These are phyloP conservation scores for Quercus agrifolia DNA, from an alignment of 306 rosid genomes.

Conservation along the genomic window DNA sequence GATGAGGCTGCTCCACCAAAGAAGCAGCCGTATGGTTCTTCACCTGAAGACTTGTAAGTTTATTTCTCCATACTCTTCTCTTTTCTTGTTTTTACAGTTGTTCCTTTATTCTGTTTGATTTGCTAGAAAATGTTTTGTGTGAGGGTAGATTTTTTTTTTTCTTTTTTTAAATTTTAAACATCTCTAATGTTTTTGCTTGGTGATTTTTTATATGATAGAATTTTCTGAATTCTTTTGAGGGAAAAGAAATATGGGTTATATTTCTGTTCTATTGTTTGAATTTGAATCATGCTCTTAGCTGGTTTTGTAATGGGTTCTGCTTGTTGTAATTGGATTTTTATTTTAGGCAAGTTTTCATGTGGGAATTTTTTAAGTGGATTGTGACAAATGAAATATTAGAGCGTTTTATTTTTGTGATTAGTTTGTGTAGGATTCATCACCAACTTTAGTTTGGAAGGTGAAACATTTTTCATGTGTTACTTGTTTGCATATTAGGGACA, in stretches of 20 bases:
- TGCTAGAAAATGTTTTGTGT: neutral
- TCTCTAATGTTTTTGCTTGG: constrained; percentile 1
- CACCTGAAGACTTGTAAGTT: too few relatives aligned
- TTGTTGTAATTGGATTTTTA: neutral
- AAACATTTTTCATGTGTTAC: too few relatives aligned
- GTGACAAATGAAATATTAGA: neutral
- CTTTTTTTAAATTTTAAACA: neutral
- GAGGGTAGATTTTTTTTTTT: constrained; percentile 3
- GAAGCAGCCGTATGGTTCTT: too few relatives aligned
- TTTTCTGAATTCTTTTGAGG: constrained; percentile 4
- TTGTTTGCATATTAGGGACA: too few relatives aligned
- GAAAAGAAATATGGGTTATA: neutral
- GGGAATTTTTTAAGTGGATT: neutral
- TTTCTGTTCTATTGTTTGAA: neutral
- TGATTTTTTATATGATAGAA: neutral
- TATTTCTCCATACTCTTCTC: too few relatives aligned
- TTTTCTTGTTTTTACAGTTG: too few relatives aligned
- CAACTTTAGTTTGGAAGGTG: too few relatives aligned
- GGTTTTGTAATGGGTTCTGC: neutral
- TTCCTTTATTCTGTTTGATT: too few relatives aligned
- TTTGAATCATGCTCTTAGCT: neutral
- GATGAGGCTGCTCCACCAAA: too few relatives aligned
- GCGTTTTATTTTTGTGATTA: neutral
- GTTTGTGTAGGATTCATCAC: neutral
- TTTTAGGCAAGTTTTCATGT: neutral